Percentiles rank a stretch among this genome's conserved stretches.
These are phyloP conservation scores for Brasenia schreberi DNA, from an alignment of 164 flowering plant species.

Conservation along the genomic window DNA sequence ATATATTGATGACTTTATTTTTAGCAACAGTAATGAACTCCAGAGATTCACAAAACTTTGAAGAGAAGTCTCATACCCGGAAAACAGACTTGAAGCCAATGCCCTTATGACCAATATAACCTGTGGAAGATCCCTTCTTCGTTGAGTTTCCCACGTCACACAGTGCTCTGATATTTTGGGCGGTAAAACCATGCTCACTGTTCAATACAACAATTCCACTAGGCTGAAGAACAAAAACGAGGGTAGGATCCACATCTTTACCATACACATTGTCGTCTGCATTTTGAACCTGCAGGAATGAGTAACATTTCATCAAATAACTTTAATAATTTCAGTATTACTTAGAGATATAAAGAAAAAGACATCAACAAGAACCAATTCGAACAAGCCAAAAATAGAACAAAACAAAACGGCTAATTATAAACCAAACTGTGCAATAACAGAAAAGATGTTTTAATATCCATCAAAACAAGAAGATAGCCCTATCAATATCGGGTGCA, in stretches of 20 bases:
- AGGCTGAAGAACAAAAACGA: conserved; percentile 68
- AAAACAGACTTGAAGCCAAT: conserved; percentile 98
- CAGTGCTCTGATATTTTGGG: conserved; percentile 80
- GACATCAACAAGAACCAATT: neutral
- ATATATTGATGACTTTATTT: neutral
- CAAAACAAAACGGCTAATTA: neutral
- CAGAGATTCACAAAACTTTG: neutral
- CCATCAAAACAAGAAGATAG: too few species aligned
- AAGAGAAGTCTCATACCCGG: conserved; percentile 34
- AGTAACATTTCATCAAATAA: neutral
- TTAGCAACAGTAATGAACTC: neutral
- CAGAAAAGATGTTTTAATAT: too few species aligned
- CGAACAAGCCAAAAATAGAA: neutral
- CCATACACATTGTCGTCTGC: conserved; percentile 90
- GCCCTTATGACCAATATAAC: conserved; percentile 94
- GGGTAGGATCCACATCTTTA: conserved; percentile 62
- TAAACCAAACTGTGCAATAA: neutral
- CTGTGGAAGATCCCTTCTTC: conserved; percentile 60
- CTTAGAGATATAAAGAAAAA: too few species aligned
- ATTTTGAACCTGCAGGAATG: conserved; percentile 69
- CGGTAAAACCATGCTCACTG: conserved; percentile 80
- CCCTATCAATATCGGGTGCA: too few species aligned
- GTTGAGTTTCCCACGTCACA: conserved; percentile 98
- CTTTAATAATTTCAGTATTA: neutral
- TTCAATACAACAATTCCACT: conserved; percentile 59